Percentiles rank a stretch among this genome's conserved stretches.
Evolutionary conservation across 257 asterid genomes (phyloP).

Genomic region (Salvia hispanica): DNA sequence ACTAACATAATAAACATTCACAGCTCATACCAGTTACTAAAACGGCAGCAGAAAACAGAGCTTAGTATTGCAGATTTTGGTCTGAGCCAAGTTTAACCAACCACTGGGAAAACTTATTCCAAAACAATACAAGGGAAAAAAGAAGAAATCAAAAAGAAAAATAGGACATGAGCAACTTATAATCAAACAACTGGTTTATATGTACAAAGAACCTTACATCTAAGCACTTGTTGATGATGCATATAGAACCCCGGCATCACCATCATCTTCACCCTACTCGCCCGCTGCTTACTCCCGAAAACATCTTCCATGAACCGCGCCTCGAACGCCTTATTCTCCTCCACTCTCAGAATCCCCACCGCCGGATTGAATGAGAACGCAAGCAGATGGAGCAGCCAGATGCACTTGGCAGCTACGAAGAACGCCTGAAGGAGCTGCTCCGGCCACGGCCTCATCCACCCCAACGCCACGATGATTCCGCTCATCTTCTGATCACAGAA

Average conservation of each 20-base stretch:
- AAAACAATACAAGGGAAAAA: background rate
- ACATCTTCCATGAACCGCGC: conserved; percentile 77
- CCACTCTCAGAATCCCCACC: conserved; percentile 61
- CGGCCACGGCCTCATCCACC: conserved; percentile 90
- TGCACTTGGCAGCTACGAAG: conserved; percentile 86
- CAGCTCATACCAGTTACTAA: too few relatives aligned
- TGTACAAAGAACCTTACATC: conserved; percentile 85
- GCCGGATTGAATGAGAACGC: conserved; percentile 74
- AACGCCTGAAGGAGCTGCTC: conserved; percentile 91
- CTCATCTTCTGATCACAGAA: conserved; percentile 96
- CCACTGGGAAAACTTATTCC: background rate
- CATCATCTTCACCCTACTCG: conserved; percentile 72
- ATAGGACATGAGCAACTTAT: background rate
- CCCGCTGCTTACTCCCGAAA: conserved; percentile 54
- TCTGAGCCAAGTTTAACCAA: background rate
- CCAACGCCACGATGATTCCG: conserved; percentile 52
- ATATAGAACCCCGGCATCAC: conserved; percentile 94
- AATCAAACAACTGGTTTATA: conserved; percentile 45
- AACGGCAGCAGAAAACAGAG: too few relatives aligned
- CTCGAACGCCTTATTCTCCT: conserved; percentile 61
- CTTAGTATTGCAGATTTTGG: too few relatives aligned
- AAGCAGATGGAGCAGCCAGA: conserved; percentile 92
- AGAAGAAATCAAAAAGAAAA: too few relatives aligned
- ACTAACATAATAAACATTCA: too few relatives aligned
- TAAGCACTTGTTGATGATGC: conserved; percentile 67